Evolutionary conservation across 2,329 filamentous ascomycete genomes (phyloP).

Genomic region (Fusarium robinianum): DNA sequence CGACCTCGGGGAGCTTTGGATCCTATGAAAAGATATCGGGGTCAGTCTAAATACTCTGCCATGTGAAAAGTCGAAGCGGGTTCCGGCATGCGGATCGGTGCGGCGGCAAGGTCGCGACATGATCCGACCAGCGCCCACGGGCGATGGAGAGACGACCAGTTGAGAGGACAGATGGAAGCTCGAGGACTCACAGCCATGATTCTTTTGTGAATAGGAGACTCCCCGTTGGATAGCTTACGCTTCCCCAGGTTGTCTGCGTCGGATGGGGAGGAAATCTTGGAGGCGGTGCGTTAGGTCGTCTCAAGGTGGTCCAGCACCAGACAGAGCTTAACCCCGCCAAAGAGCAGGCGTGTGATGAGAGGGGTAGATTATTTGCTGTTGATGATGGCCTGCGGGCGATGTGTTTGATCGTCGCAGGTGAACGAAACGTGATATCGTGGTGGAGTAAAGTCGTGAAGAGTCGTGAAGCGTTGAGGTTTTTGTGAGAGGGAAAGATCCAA

Average conservation of each 20-base stretch:
- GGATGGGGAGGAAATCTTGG: slow-evolving; percentile 43
- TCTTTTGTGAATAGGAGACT: slow-evolving; percentile 61
- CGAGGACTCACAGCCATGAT: slow-evolving; percentile 60
- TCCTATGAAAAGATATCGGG: slow-evolving; percentile 43
- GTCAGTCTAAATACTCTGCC: slow-evolving; percentile 13
- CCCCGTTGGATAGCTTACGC: slow-evolving; percentile 67
- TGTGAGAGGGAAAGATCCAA: slow-evolving; percentile 23
- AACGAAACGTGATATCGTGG: too few relatives aligned
- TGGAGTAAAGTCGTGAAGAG: slow-evolving; percentile 15
- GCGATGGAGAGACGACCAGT: not conserved
- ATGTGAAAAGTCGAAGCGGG: not conserved
- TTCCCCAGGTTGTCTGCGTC: slow-evolving; percentile 63
- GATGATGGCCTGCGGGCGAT: slow-evolving; percentile 15
- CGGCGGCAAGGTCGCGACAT: slow-evolving; percentile 9
- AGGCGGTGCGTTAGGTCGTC: slow-evolving; percentile 27
- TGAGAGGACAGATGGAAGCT: not conserved
- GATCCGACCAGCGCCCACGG: slow-evolving; percentile 9
- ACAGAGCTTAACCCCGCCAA: slow-evolving; percentile 47
- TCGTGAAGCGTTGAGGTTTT: slow-evolving; percentile 5
- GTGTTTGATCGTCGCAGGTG: slow-evolving; percentile 20
- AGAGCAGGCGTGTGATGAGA: slow-evolving; percentile 20
- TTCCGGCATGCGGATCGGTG: not conserved
- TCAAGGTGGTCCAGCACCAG: slow-evolving; percentile 41
- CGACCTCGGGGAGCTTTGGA: slow-evolving; percentile 60
- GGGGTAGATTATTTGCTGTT: slow-evolving; percentile 1